phyloP scores from a whole-genome alignment of 2,329 filamentous ascomycete genomes.

The Colletotrichum tabaci region DNA sequence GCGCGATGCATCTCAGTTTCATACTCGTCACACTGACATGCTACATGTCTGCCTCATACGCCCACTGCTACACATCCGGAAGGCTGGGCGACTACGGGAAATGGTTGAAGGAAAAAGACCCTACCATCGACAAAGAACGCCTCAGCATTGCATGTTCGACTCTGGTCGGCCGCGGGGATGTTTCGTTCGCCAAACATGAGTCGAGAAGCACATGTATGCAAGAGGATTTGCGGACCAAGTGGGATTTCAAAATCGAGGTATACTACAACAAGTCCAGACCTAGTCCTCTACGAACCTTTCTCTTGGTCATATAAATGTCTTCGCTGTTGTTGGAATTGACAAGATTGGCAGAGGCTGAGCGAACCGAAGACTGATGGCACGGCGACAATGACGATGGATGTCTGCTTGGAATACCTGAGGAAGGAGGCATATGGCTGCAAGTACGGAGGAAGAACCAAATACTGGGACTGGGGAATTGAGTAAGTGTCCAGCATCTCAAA shows the following conservation, averaged over 20 bases:
- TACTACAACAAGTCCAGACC: too few relatives aligned
- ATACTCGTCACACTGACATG: neutral
- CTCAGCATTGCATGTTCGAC: neutral
- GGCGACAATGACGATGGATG: neutral
- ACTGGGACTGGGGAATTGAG: neutral
- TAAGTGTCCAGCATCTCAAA: neutral
- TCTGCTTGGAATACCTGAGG: neutral
- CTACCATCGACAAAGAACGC: neutral
- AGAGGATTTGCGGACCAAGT: neutral
- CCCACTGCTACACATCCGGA: neutral
- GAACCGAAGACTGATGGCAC: neutral
- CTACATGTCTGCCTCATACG: neutral
- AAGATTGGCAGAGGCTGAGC: neutral
- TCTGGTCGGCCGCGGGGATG: neutral
- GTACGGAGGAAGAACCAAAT: neutral
- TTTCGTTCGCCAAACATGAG: neutral
- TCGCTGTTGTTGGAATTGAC: neutral
- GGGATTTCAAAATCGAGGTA: conserved; percentile 3
- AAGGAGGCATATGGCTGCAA: conserved; percentile 5
- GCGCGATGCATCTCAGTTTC: neutral
- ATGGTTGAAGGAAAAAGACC: neutral
- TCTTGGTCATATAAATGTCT: too few relatives aligned
- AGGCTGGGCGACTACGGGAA: neutral
- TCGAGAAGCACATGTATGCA: neutral
- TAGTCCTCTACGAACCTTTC: neutral